phyloP scores from a whole-genome alignment of 1,284 basidiomycete genomes.

The Ustilago sp. region DNA sequence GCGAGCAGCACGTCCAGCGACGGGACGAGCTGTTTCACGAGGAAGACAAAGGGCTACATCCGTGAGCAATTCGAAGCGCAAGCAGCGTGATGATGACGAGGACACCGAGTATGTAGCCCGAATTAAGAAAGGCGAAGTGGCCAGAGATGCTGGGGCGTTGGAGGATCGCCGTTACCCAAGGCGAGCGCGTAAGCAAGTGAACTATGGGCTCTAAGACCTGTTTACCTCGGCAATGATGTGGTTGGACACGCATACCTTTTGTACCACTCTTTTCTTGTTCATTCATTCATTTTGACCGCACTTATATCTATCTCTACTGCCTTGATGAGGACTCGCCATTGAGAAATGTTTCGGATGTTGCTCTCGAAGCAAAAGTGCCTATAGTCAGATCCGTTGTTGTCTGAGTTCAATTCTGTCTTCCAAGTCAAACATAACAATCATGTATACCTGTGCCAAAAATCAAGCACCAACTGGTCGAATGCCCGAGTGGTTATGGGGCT shows the following conservation, averaged over 20 bases:
- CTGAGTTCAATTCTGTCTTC: too few species aligned
- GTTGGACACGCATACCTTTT: too few species aligned
- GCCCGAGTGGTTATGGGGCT: conserved; percentile 59
- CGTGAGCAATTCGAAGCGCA: neutral
- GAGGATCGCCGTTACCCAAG: neutral
- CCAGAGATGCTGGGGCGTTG: neutral
- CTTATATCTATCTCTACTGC: too few species aligned
- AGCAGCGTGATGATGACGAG: neutral
- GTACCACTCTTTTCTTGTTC: neutral
- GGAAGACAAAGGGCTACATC: neutral
- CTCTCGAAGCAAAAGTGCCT: too few species aligned
- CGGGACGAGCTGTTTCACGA: neutral
- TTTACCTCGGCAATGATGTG: neutral
- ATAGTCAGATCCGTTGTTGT: too few species aligned
- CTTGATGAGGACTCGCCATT: too few species aligned
- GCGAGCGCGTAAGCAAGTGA: neutral
- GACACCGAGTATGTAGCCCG: neutral
- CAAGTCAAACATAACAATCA: too few species aligned
- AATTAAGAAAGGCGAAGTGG: neutral
- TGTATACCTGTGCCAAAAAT: too few species aligned
- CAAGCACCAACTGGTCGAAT: conserved; percentile 31
- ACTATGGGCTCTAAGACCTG: neutral
- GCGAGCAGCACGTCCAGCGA: neutral
- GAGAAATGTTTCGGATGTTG: too few species aligned
- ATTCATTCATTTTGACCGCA: too few species aligned